Evolutionary conservation across 495 filamentous ascomycete genomes (phyloP), one percentile per base, ranked within the genome.

Genomic region (Podospora bellae-mahoneyi): DNA sequence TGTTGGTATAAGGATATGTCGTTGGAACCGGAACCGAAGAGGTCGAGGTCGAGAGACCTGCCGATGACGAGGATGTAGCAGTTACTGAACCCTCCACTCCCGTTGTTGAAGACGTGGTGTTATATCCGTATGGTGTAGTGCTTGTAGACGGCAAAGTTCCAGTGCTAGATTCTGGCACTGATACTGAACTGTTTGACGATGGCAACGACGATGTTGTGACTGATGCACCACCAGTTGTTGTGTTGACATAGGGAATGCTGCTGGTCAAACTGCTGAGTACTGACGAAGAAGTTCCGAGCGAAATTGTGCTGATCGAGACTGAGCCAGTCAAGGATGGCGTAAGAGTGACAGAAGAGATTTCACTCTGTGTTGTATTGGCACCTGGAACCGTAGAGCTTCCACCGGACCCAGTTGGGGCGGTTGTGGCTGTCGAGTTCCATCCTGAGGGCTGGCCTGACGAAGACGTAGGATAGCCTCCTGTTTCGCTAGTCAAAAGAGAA

Each of bases 301-400:
- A 59, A 23, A 61, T 30, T 20, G 59, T 61, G 26, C 59, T 61
- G 16, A 61, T 27, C 2, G 59, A 28, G 2, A 61, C 59, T 20
- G 59, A 32, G 7, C 59, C 59, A 61, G 59, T 34, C 59, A 61
- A 30, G 18, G 59, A 61, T 32, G 59, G 59, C 26, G 30, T 28
- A 18, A 26, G 26, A 19, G 9, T 5, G 32, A 63, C 61, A 1
- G 61, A 44, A 20, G 61, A 32, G n/a, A 0, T n/a, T 63, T 13
- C 23, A 32, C 6, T 30, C 23, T 27, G 19, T 13, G 18, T 63
- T 18, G 34, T 48, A 58, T 61, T 23, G 20, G 30, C 30, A 28
- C 3, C 1, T 18, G n/a, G 56, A 58, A 48, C 15, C 39, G 39
- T 13, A 9, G 39, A 48, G 9, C 3, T 13, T 16, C 39, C 39